phyloP scores from a whole-genome alignment of 192 early-diverging fungal species.

The Ramicandelaber brevisporus region DNA sequence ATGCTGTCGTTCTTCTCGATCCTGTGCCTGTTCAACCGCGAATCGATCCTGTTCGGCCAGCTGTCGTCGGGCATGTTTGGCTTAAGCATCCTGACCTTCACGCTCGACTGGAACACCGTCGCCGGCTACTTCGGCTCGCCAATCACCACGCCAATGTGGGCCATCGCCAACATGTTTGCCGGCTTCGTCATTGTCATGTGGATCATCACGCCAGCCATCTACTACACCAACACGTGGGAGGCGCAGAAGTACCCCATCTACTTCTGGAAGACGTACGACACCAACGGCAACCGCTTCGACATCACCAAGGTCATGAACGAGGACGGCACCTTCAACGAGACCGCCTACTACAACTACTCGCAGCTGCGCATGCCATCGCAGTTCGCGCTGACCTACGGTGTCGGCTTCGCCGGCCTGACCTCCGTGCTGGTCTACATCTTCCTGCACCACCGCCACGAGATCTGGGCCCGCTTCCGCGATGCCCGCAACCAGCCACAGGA shows the following conservation, averaged over 20 bases:
- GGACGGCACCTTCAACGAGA: conserved; percentile 11
- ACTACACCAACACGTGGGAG: conserved; percentile 21
- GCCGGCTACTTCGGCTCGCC: conserved; percentile 1
- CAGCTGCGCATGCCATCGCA: conserved; percentile 19
- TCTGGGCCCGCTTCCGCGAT: conserved; percentile 25
- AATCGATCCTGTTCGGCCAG: conserved; percentile 14
- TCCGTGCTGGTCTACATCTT: conserved; percentile 25
- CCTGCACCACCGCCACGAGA: conserved; percentile 41
- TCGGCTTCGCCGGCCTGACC: conserved; percentile 26
- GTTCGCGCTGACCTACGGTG: conserved; percentile 21
- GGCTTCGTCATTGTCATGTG: conserved; percentile 23
- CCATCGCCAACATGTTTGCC: conserved; percentile 18
- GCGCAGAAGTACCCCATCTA: conserved; percentile 15
- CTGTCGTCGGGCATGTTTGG: conserved; percentile 21
- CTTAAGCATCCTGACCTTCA: conserved; percentile 10
- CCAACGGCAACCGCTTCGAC: conserved; percentile 9
- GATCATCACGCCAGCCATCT: conserved; percentile 22
- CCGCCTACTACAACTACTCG: conserved; percentile 14
- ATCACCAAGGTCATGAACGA: conserved; percentile 16
- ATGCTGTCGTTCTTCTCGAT: conserved; percentile 34
- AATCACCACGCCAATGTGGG: conserved; percentile 6
- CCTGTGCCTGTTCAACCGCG: conserved; percentile 25
- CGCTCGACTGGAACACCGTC: conserved; percentile 14
- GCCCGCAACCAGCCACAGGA: conserved; percentile 24
- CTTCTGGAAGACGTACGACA: conserved; percentile 9